These are phyloP conservation scores for Cladosporium sp. DNA, from an alignment of 2,329 filamentous ascomycete species.

Conservation along the genomic window DNA sequence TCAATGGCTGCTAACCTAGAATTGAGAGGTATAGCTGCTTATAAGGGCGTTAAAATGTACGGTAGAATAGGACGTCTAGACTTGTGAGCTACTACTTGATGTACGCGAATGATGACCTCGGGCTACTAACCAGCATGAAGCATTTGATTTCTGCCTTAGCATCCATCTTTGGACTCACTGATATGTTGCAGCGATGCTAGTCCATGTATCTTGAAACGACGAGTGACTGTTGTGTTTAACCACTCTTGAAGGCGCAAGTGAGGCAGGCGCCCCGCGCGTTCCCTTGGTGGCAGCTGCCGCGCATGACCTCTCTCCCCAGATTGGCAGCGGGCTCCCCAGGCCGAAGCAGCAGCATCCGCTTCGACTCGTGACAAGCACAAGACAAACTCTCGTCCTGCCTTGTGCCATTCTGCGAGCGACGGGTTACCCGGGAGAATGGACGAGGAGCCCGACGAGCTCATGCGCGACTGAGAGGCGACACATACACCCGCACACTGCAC, in stretches of 20 bases:
- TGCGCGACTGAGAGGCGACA: conserved; percentile 9
- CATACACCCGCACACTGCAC: not conserved
- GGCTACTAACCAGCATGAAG: too few species aligned
- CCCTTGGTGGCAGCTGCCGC: not conserved
- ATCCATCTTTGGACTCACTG: too few species aligned
- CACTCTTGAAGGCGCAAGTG: not conserved
- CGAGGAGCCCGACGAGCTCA: conserved; percentile 10
- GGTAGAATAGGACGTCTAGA: too few species aligned
- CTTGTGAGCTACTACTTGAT: too few species aligned
- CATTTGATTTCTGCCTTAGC: too few species aligned
- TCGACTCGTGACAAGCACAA: not conserved
- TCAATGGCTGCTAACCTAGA: too few species aligned
- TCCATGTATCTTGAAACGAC: too few species aligned
- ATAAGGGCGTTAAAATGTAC: too few species aligned
- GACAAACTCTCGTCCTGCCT: not conserved
- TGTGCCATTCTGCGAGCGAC: not conserved
- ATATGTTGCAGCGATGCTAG: too few species aligned
- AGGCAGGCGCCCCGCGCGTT: not conserved
- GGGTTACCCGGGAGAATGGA: conserved; percentile 4
- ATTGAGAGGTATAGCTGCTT: too few species aligned
- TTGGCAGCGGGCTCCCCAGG: not conserved
- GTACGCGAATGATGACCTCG: too few species aligned
- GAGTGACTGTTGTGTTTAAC: too few species aligned
- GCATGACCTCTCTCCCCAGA: not conserved
- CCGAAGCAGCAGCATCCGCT: not conserved